Evolutionary conservation across 2,329 filamentous ascomycete species (phyloP).

Genomic region (Venturia asperata): DNA sequence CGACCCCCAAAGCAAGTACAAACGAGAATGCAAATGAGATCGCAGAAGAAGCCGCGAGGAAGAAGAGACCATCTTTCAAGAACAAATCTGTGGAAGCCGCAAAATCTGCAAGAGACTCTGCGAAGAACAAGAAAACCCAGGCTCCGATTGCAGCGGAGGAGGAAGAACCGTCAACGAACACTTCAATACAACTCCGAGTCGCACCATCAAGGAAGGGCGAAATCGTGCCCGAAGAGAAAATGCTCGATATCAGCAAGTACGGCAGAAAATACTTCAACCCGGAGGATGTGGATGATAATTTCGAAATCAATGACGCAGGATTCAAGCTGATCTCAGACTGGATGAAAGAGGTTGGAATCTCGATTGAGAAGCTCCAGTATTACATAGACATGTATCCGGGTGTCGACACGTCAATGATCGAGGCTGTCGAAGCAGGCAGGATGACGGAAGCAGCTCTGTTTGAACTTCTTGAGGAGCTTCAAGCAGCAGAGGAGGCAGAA

Average conservation of each 20-base stretch:
- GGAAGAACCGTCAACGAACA: background rate
- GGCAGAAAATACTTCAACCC: constrained; percentile 1
- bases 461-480: background rate
- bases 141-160: background rate
- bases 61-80: background rate
- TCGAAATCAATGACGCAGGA: background rate
- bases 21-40: background rate
- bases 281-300: constrained; percentile 6
- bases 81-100: background rate
- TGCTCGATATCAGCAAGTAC: background rate
- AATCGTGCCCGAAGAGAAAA: background rate
- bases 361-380: constrained; percentile 8
- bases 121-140: background rate
- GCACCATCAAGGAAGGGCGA: background rate
- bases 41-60: background rate
- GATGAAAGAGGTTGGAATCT: background rate
- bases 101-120: background rate
- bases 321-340: background rate
- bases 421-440: constrained; percentile 5
- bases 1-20: background rate
- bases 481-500: constrained; percentile 6
- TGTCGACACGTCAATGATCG: constrained; percentile 11
- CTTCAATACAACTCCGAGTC: background rate
- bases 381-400: constrained; percentile 15
- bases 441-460: constrained; percentile 5